Base-by-base conservation (phyloP, 73 alveolate species). In the Urostyla sp. region DNA sequence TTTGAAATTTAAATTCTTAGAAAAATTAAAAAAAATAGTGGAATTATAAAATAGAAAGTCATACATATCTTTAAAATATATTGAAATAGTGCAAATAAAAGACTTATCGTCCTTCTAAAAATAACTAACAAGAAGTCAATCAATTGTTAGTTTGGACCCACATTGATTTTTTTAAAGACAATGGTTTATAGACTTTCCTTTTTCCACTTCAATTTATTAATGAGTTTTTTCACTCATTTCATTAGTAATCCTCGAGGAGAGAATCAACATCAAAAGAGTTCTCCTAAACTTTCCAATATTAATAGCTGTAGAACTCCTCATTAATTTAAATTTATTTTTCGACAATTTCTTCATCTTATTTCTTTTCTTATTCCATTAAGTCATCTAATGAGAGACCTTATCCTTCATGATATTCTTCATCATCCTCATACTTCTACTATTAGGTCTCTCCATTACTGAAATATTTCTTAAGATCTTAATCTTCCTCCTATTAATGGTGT, bases 381-480 rank as follows among this genome's bases (percentile, higher is more conserved):
- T 63, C 79, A 16, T 24, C 53, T 43, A 49, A 31, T 2, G 67
- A 69, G 0, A 69, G 55, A 7, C 49, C 44, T 4, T 28, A 40
- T 40, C 6, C 60, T 8, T 26, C 66, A 5, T 66, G n/a, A 18
- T 7, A 59, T 27, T 45, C 61, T 8, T 66, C 80, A 28, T 28
- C 69, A 7, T 69, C 54, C 10, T 69, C 56, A 20, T 44, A 35
- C 1, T 53, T 15, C n/a, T 69, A 67, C 79, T 60, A 63, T 4
- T 57, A 60, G 37, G 37, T 63, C 60, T 63, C 83, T 6, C 83
- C 83, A 27, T 69, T 69, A 31, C 83, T 48, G 56, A 69, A 69
- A 37, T 48, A 49, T 46, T 69, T 10, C 30, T 40, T 36, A 1
- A 69, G 60, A 49, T 69, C 83, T n/a, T 48, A 16, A 16, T 69